Conservation (phyloP, 805 yeast species). For the Metschnikowia gruessii region DNA sequence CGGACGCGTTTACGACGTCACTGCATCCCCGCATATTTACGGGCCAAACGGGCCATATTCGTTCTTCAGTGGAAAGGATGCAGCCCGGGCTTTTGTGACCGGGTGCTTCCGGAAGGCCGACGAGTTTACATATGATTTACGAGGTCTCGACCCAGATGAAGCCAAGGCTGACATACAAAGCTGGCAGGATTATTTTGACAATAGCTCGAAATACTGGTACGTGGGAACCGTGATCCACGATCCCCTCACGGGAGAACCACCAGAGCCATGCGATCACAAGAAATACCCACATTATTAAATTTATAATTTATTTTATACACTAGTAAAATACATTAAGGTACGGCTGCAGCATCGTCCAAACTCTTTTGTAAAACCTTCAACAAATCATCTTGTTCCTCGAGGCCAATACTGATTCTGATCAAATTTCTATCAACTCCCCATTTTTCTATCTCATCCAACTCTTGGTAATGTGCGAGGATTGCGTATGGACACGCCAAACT, state of each 20-base stretch:
- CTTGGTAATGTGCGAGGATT: slow-evolving; percentile 78
- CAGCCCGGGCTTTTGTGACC: slow-evolving; percentile 65
- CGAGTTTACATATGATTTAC: slow-evolving; percentile 62
- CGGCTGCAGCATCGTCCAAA: slow-evolving; percentile 13
- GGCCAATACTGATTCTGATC: slow-evolving; percentile 80
- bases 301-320: background rate
- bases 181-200: slow-evolving; percentile 54
- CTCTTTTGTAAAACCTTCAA: slow-evolving; percentile 16
- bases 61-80: slow-evolving; percentile 61
- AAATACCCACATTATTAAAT: slow-evolving; percentile 12
- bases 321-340: background rate
- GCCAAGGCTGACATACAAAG: slow-evolving; percentile 39
- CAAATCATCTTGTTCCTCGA: slow-evolving; percentile 67
- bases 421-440: slow-evolving; percentile 82
- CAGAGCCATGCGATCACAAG: slow-evolving; percentile 42
- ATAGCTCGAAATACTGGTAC: slow-evolving; percentile 53
- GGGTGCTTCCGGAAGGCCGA: slow-evolving; percentile 58
- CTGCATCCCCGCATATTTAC: slow-evolving; percentile 47
- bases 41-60: slow-evolving; percentile 58
- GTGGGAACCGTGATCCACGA: slow-evolving; percentile 55
- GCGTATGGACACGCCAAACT: slow-evolving; percentile 89
- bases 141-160: slow-evolving; percentile 51
- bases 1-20: slow-evolving; percentile 65
- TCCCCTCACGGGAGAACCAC: slow-evolving; percentile 47
- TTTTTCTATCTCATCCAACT: slow-evolving; percentile 70